phyloP scores from a whole-genome alignment of 140 eudicot genomes.

The Stevia rebaudiana region DNA sequence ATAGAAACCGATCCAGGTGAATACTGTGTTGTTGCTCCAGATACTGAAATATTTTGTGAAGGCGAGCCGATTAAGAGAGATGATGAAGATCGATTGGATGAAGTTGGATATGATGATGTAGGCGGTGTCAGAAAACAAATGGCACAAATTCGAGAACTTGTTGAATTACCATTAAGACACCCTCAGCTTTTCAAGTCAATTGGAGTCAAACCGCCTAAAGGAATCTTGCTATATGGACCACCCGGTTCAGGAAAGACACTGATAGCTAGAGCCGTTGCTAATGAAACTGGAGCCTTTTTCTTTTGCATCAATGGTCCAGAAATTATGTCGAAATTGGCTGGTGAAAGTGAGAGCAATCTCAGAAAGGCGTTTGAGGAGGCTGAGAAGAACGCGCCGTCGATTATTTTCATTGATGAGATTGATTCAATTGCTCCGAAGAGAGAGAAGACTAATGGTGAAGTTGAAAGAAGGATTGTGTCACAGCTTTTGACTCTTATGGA shows the following conservation, averaged over 20 bases:
- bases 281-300: constrained; percentile 44
- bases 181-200: constrained; percentile 45
- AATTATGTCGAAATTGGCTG: constrained; percentile 43
- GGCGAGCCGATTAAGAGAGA: constrained; percentile 47
- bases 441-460: constrained; percentile 49
- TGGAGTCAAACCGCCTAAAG: constrained; percentile 48
- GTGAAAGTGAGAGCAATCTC: constrained; percentile 51
- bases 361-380: constrained; percentile 50
- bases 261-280: constrained; percentile 39
- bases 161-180: constrained; percentile 40
- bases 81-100: constrained; percentile 42
- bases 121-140: constrained; percentile 49
- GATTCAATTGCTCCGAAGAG: constrained; percentile 49
- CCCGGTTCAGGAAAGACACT: constrained; percentile 47
- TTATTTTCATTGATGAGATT: constrained; percentile 44
- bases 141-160: constrained; percentile 45
- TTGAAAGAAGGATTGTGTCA: constrained; percentile 45
- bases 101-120: constrained; percentile 46
- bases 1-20: constrained; percentile 43
- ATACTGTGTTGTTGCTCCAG: constrained; percentile 45
- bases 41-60: constrained; percentile 42
- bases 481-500: constrained; percentile 49
- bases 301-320: constrained; percentile 41
- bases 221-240: constrained; percentile 43
- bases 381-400: constrained; percentile 45